These are phyloP conservation scores for Tetrastigma voinierianum DNA, from an alignment of 164 flowering plant genomes.

Conservation along the genomic window DNA sequence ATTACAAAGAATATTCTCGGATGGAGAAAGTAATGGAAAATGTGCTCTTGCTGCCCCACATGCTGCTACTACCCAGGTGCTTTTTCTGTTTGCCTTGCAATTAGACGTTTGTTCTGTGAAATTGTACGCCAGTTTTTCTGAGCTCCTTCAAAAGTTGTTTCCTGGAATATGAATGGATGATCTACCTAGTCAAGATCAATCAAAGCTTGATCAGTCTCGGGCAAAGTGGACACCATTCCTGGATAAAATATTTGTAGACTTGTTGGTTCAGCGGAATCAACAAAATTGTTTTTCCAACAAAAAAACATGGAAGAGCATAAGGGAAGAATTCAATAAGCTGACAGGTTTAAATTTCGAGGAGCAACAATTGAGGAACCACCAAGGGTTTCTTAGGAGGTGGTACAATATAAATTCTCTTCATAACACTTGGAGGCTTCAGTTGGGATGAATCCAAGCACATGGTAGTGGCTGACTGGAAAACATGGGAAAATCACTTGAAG, in stretches of 20 bases:
- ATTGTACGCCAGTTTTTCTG: neutral
- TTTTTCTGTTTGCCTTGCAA: neutral
- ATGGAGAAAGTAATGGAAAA: constrained; percentile 1
- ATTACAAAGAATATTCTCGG: constrained; percentile 11
- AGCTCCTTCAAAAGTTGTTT: neutral
- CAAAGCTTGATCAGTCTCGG: neutral
- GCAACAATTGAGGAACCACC: constrained; percentile 2
- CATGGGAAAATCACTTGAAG: constrained; percentile 1
- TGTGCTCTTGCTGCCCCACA: neutral
- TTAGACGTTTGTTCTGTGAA: neutral
- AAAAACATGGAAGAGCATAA: neutral
- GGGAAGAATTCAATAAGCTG: neutral
- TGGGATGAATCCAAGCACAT: neutral
- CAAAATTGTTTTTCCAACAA: constrained; percentile 1
- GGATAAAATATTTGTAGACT: constrained; percentile 1
- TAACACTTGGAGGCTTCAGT: neutral
- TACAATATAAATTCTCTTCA: neutral
- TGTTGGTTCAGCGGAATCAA: neutral
- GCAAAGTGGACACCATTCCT: neutral
- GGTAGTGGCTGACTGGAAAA: constrained; percentile 2
- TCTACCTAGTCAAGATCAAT: neutral
- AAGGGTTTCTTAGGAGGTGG: neutral
- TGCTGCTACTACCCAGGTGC: neutral
- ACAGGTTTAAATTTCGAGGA: neutral
- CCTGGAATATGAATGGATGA: neutral